Evolutionary conservation across 2,329 filamentous ascomycete species (phyloP), one percentile per base, ranked within the genome.

Genomic region (Colletotrichum cuscutae): DNA sequence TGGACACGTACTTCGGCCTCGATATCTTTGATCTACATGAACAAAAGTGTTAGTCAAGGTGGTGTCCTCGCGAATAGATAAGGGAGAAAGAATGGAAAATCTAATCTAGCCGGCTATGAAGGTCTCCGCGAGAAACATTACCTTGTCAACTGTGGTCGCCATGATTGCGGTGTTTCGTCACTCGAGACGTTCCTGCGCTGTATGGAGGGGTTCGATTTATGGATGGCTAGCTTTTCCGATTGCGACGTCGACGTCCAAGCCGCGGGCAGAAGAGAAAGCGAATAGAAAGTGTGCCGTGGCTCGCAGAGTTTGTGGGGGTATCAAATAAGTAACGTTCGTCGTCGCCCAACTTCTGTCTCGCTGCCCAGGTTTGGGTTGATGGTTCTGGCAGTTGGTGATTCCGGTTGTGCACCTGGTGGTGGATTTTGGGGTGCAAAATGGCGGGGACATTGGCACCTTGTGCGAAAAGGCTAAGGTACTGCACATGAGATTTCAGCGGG

Each of bases 71-170:
- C 58, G 63, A 76, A 62, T 35, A 59, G 67, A 64, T 57, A 28
- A 49, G 13, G 22, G 9, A 19, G 13, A 3, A 7, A 6, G 6
- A 13, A 32, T 9, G 19, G 7, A n/a, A 19, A n/a, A 9, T 49
- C 4, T 19, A n/a, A 9, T 49, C 6, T 5, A 4, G 19, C 8
- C 15, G 42, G 42, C 42, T 49, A 2, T 15, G 26, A 42, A 37
- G 9, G n/a, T n/a, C 26, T 24, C 57, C 24, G 32, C 53, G 24
- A 30, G 37, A 24, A 32, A 49, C 79, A 89, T 77, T 82, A 94
- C 95, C 93, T 98, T 98, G 80, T 98, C 96, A 82, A 98, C 95
- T 54, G 96, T 98, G 74, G 96, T 98, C 89, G 96, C 89, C 97
- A 98, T 98, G 80, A 84, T 93, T 87, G 82, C 81, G 78, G 75